Evolutionary conservation across 331 rosid genomes (phyloP).

Genomic region (Quercus tomentella): DNA sequence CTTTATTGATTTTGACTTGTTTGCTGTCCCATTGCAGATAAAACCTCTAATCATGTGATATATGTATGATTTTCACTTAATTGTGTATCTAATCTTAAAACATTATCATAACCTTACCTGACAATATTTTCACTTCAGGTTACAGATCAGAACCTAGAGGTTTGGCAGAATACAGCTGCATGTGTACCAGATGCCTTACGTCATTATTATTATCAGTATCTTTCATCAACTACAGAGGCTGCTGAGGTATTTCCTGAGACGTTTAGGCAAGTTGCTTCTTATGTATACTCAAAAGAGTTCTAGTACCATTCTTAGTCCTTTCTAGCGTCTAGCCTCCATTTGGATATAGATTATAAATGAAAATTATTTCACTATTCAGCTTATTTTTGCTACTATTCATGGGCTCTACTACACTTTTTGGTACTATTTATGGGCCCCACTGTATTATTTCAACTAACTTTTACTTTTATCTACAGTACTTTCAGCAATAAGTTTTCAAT

Average conservation of each 20-base stretch:
- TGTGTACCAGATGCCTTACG: constrained; percentile 95
- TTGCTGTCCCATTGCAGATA: neutral
- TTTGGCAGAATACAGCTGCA: constrained; percentile 85
- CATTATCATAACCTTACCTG: neutral
- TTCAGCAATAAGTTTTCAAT: no score
- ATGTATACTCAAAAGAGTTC: neutral
- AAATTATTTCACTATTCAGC: no score
- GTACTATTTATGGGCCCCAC: no score
- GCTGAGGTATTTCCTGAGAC: constrained; percentile 68
- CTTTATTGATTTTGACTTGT: neutral
- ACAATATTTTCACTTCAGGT: constrained; percentile 46
- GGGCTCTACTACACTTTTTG: no score
- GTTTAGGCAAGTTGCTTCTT: constrained; percentile 21
- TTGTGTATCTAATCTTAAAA: constrained; percentile 12
- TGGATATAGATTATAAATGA: no score
- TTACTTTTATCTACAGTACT: no score
- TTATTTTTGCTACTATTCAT: no score
- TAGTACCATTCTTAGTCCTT: neutral
- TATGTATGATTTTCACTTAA: neutral
- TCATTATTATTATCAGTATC: constrained; percentile 89
- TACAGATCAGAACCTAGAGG: constrained; percentile 78
- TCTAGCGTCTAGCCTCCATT: no score
- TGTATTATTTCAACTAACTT: no score
- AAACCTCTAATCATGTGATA: constrained; percentile 4
- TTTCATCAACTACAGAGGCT: constrained; percentile 92